Conservation (phyloP, 108 stramenopile species). For the Pseudonitzschia delicatissima region DNA sequence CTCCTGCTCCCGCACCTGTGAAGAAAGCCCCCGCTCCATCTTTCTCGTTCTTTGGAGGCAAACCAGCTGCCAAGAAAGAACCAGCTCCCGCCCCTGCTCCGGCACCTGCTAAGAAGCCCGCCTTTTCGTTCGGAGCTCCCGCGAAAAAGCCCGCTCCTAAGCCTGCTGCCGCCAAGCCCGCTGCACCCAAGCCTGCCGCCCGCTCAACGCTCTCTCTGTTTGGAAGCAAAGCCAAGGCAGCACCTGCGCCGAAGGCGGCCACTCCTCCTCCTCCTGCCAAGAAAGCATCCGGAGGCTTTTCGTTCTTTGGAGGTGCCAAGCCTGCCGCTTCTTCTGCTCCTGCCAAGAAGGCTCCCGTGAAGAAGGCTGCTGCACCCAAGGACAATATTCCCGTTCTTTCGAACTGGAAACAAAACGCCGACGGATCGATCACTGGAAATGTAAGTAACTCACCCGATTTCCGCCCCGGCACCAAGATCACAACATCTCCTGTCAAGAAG, state of each 20-base stretch:
- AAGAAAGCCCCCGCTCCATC: conserved; percentile 22
- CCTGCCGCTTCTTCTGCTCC: not conserved
- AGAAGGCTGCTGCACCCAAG: conserved; percentile 26
- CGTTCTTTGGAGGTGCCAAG: not conserved
- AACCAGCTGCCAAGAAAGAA: conserved; percentile 10
- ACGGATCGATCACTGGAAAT: conserved; percentile 78
- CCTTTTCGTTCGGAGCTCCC: conserved; percentile 39
- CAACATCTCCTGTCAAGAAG: conserved; percentile 74
- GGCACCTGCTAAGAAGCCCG: conserved; percentile 31
- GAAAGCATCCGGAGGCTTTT: conserved; percentile 1
- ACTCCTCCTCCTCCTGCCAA: conserved; percentile 10
- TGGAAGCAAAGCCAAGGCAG: conserved; percentile 14
- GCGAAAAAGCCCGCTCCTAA: no score
- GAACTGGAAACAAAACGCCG: conserved; percentile 69
- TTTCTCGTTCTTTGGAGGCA: conserved; percentile 22
- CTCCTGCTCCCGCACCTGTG: conserved; percentile 12
- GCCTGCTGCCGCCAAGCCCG: conserved; percentile 32
- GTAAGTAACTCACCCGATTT: conserved; percentile 73
- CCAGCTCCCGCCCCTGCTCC: conserved; percentile 31
- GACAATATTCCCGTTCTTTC: conserved; percentile 69
- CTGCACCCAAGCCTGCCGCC: conserved; percentile 23
- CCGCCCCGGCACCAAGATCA: conserved; percentile 74
- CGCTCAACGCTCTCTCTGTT: conserved; percentile 24
- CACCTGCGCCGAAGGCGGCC: conserved; percentile 26
- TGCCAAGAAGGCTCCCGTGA: conserved; percentile 6